phyloP scores from a whole-genome alignment of 257 asterid species.

The Solanum chiquidenum region DNA sequence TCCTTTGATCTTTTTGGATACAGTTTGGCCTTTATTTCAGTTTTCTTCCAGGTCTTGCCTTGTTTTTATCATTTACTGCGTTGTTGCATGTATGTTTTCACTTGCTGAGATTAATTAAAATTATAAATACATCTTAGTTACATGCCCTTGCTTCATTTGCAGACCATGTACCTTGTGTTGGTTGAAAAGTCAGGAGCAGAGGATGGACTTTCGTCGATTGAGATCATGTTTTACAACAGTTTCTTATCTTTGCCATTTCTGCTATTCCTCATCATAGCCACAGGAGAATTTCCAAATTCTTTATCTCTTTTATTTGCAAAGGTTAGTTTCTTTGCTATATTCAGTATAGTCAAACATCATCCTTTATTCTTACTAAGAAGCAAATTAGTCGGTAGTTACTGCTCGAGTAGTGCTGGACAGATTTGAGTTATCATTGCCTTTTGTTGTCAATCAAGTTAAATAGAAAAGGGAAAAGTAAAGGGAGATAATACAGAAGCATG shows the following conservation, averaged over 20 bases:
- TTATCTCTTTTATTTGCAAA: constrained; percentile 51
- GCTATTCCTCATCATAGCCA: constrained; percentile 69
- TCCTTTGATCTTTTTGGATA: constrained; percentile 90
- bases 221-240: constrained; percentile 89
- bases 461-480: not conserved
- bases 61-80: not conserved
- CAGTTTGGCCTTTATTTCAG: constrained; percentile 81
- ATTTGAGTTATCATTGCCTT: not conserved
- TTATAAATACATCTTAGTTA: not conserved
- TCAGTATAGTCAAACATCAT: not conserved
- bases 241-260: constrained; percentile 80
- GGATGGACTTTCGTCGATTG: constrained; percentile 89
- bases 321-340: constrained; percentile 36
- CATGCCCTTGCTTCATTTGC: constrained; percentile 11
- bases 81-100: not conserved
- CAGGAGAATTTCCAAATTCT: constrained; percentile 89
- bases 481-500: not conserved
- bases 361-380: not conserved
- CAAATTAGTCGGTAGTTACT: not conserved
- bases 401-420: not conserved
- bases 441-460: not conserved
- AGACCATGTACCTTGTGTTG: constrained; percentile 98
- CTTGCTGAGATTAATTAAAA: not conserved
- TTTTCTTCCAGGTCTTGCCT: constrained; percentile 77
- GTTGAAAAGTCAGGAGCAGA: constrained; percentile 98